Evolutionary conservation across 805 yeast species (phyloP).

Genomic region (Maudiozyma turicensis): DNA sequence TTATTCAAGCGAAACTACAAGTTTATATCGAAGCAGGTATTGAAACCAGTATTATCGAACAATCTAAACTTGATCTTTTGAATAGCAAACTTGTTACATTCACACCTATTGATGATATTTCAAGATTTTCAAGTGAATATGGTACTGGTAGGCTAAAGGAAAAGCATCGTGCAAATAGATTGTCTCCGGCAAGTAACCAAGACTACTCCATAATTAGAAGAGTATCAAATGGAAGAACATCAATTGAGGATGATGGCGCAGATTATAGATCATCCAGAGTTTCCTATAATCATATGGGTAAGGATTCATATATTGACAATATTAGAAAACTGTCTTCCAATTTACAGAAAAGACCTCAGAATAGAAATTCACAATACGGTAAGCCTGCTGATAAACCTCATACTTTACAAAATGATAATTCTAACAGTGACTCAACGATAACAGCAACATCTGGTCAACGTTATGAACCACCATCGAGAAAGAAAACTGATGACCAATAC

Average conservation of each 20-base stretch:
- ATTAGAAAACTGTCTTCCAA: constrained; percentile 24
- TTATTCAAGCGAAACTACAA: constrained; percentile 22
- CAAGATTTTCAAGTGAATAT: constrained; percentile 23
- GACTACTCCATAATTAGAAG: background rate
- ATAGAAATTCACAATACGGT: background rate
- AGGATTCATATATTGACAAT: constrained; percentile 15
- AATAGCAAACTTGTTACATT: constrained; percentile 17
- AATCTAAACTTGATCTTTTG: constrained; percentile 19
- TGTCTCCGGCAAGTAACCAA: background rate
- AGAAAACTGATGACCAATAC: background rate
- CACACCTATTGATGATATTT: constrained; percentile 25
- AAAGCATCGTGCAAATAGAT: background rate
- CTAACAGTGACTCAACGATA: background rate
- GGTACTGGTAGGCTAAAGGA: constrained; percentile 30
- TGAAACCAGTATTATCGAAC: constrained; percentile 23
- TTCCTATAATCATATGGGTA: background rate
- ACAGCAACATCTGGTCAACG: background rate
- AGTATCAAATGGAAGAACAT: background rate
- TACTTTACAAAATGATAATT: background rate
- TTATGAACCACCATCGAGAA: background rate
- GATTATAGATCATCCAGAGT: background rate
- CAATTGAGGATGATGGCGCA: background rate
- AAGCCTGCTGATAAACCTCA: background rate
- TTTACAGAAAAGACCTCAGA: constrained; percentile 10
- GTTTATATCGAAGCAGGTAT: constrained; percentile 18